Percentiles rank a stretch among this genome's conserved stretches.
phyloP scores from a whole-genome alignment of 495 filamentous ascomycete genomes.

The Trichoderma asperelloides region DNA sequence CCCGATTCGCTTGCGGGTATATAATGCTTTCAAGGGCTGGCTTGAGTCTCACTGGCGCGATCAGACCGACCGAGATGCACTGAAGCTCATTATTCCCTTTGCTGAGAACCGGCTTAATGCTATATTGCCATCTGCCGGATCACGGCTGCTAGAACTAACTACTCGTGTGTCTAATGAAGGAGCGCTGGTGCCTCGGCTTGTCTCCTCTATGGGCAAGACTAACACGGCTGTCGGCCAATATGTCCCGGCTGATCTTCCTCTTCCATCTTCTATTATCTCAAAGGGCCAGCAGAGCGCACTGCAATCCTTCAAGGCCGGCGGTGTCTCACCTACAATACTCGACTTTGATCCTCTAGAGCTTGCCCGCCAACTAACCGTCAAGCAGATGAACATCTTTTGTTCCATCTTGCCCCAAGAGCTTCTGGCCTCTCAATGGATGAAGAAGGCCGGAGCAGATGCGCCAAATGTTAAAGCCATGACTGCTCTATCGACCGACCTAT shows the following conservation, averaged over 20 bases:
- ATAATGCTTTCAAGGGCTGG: conserved; percentile 97
- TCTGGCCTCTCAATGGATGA: conserved; percentile 89
- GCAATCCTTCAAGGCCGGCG: conserved; percentile 63
- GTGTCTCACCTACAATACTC: conserved; percentile 62
- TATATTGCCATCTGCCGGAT: conserved; percentile 66
- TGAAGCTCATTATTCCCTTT: conserved; percentile 69
- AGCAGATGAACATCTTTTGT: conserved; percentile 89
- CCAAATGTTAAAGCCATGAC: conserved; percentile 96
- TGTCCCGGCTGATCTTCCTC: conserved; percentile 57
- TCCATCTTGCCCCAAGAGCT: conserved; percentile 89
- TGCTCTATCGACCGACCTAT: conserved; percentile 78
- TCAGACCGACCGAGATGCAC: conserved; percentile 63
- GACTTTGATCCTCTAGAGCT: conserved; percentile 93
- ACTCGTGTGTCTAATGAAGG: conserved; percentile 75
- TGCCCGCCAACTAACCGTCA: conserved; percentile 87
- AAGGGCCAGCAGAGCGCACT: conserved; percentile 70
- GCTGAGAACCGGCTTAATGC: conserved; percentile 60
- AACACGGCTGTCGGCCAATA: conserved; percentile 61
- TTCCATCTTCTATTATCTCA: conserved; percentile 59
- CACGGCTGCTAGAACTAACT: conserved; percentile 66
- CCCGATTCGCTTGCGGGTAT: conserved; percentile 82
- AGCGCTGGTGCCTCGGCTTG: conserved; percentile 72
- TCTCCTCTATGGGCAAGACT: conserved; percentile 84
- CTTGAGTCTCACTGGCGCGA: conserved; percentile 92
- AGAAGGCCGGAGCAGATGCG: conserved; percentile 65